Evolutionary conservation across 2,329 filamentous ascomycete genomes (phyloP).

Genomic region (Alternaria postmessia): DNA sequence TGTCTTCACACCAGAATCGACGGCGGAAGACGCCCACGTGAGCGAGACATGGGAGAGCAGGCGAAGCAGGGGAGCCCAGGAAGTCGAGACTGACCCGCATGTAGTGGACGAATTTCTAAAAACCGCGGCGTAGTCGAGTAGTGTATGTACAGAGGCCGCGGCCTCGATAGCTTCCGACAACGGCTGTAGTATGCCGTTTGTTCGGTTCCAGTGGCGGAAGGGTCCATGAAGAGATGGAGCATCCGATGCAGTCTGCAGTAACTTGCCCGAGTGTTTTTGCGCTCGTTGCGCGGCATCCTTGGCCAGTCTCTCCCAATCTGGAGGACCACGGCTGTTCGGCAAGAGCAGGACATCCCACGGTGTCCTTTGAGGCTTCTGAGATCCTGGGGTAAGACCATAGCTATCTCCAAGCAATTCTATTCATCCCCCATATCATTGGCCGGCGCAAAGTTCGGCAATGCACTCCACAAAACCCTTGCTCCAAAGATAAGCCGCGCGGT

Average conservation of each 20-base stretch:
- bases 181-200: constrained; percentile 7
- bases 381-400: constrained; percentile 6
- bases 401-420: neutral
- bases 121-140: constrained; percentile 16
- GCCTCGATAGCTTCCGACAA: constrained; percentile 4
- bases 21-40: constrained; percentile 38
- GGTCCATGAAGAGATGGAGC: neutral
- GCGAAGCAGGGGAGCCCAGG: constrained; percentile 24
- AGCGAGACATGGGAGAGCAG: constrained; percentile 36
- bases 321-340: constrained; percentile 2
- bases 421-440: constrained; percentile 9
- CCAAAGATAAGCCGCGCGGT: constrained; percentile 6
- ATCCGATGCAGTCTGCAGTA: neutral
- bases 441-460: constrained; percentile 19
- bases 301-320: neutral
- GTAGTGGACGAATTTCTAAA: constrained; percentile 39
- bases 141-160: neutral
- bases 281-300: neutral
- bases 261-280: neutral
- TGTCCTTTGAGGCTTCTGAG: neutral
- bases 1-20: constrained; percentile 37
- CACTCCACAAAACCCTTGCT: constrained; percentile 14
- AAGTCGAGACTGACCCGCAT: constrained; percentile 37
- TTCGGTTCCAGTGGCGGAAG: neutral
- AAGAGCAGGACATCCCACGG: neutral